These are phyloP conservation scores for Acanthamoeba sp. DNA, from an alignment of 208 protist genomes.

Conservation along the genomic window DNA sequence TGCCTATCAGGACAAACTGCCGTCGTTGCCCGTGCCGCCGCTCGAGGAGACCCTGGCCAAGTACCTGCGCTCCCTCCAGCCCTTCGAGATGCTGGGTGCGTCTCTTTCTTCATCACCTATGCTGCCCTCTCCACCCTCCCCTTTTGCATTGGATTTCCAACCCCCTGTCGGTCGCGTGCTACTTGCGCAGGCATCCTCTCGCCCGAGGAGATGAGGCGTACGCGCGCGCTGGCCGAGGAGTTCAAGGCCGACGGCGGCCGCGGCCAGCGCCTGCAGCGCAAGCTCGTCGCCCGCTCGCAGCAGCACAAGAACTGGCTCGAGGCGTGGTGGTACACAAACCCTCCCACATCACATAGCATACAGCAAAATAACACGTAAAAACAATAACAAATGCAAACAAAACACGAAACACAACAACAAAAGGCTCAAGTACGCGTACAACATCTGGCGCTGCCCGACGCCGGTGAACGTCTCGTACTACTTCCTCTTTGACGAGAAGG, in stretches of 20 bases:
- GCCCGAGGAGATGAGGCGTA: conserved; percentile 40
- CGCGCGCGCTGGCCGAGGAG: conserved; percentile 10
- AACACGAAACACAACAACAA: no score
- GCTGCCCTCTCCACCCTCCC: neutral
- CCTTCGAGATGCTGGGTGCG: conserved; percentile 46
- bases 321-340: conserved; percentile 32
- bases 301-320: conserved; percentile 42
- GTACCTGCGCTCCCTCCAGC: conserved; percentile 33
- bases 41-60: conserved; percentile 59
- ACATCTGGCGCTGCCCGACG: conserved; percentile 46
- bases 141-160: neutral
- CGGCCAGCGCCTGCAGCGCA: conserved; percentile 27
- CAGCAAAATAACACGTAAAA: no score
- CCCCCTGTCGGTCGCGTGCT: neutral
- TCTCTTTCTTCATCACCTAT: neutral
- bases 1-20: conserved; percentile 41
- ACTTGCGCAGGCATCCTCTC: conserved; percentile 23
- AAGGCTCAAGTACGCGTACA: conserved; percentile 61
- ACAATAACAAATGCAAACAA: no score
- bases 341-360: no score
- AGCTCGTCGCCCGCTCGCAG: conserved; percentile 30
- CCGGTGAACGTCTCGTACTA: conserved; percentile 54
- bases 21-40: conserved; percentile 7
- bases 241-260: conserved; percentile 15
- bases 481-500: conserved; percentile 54